phyloP scores from a whole-genome alignment of 495 filamentous ascomycete genomes.

The Saxispiralis lemnorum region DNA sequence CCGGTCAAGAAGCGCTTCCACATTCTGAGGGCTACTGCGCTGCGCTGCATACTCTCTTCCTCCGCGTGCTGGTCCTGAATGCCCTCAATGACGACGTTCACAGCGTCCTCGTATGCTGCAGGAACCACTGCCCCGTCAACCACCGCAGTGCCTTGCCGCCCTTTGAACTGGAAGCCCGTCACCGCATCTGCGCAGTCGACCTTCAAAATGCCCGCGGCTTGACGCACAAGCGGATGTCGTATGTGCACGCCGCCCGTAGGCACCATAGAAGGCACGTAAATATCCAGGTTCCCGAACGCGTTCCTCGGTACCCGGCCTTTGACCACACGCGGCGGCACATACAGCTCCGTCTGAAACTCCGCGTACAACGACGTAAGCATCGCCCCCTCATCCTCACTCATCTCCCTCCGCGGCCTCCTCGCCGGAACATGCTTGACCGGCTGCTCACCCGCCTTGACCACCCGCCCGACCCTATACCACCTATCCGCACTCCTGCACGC shows the following conservation, averaged over 20 bases:
- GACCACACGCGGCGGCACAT: slow-evolving; percentile 56
- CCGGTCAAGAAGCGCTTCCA: slow-evolving; percentile 66
- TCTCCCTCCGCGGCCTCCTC: slow-evolving; percentile 21
- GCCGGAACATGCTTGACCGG: slow-evolving; percentile 52
- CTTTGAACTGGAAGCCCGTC: slow-evolving; percentile 73
- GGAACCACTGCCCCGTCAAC: slow-evolving; percentile 61
- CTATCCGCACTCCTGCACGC: slow-evolving; percentile 55
- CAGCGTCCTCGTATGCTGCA: slow-evolving; percentile 47
- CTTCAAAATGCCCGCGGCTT: slow-evolving; percentile 57
- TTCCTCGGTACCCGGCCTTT: slow-evolving; percentile 69
- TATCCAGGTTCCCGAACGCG: slow-evolving; percentile 69
- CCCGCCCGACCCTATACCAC: slow-evolving; percentile 75
- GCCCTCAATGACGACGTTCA: slow-evolving; percentile 46
- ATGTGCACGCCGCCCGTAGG: slow-evolving; percentile 66
- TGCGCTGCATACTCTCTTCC: slow-evolving; percentile 38
- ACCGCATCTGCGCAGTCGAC: slow-evolving; percentile 82
- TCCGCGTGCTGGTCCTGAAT: slow-evolving; percentile 43
- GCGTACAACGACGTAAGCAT: slow-evolving; percentile 47
- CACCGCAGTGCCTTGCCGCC: slow-evolving; percentile 58
- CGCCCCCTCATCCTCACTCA: slow-evolving; percentile 15
- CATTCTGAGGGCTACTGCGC: slow-evolving; percentile 39
- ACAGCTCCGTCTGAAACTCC: slow-evolving; percentile 55
- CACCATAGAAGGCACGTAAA: slow-evolving; percentile 87
- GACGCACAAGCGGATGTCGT: slow-evolving; percentile 42
- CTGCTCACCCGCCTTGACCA: slow-evolving; percentile 55